Conservation (phyloP, 495 filamentous ascomycete genomes). For the Neurospora sp. region DNA sequence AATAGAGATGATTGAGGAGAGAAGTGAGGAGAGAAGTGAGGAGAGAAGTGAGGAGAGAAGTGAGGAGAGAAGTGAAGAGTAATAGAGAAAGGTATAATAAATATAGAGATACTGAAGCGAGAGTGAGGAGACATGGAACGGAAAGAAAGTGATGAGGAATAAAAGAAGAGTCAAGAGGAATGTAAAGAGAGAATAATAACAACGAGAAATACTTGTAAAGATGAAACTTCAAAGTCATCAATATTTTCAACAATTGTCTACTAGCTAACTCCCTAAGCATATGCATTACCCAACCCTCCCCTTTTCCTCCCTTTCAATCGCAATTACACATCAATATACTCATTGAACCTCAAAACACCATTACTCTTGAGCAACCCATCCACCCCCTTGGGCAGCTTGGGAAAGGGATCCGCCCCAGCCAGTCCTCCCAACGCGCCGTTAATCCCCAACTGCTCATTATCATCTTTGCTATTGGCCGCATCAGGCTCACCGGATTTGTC, state of each 20-base stretch:
- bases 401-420: conserved; percentile 30
- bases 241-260: neutral
- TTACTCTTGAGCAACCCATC: conserved; percentile 80
- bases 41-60: too few relatives aligned
- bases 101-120: neutral
- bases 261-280: neutral
- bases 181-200: neutral
- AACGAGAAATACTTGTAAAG: too few relatives aligned
- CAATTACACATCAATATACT: conserved; percentile 80
- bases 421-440: neutral
- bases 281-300: neutral
- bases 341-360: conserved; percentile 84
- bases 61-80: too few relatives aligned
- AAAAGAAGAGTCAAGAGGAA: neutral
- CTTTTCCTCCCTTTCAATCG: neutral
- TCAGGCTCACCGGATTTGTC: conserved; percentile 54
- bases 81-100: too few relatives aligned
- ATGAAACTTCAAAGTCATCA: neutral
- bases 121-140: neutral
- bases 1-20: neutral
- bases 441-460: conserved; percentile 8
- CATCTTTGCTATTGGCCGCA: conserved; percentile 4
- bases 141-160: neutral
- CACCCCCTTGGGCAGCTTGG: conserved; percentile 50
- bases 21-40: too few relatives aligned